phyloP scores from a whole-genome alignment of 345 rosid genomes.

The Eucalyptus grandis region DNA sequence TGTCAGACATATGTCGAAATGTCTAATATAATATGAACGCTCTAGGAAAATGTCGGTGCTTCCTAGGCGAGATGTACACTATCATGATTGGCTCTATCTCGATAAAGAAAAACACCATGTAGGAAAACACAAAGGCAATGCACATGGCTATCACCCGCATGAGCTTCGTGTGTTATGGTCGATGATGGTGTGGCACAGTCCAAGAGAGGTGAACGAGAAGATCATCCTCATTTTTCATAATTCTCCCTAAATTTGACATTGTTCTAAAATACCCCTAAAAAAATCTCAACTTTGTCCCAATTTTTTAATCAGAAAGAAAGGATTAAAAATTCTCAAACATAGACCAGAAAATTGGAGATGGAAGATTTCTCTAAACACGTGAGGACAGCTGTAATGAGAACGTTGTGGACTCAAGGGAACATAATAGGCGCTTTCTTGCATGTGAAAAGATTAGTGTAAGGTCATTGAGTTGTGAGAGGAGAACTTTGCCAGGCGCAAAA shows the following conservation, averaged over 20 bases:
- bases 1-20: accelerated
- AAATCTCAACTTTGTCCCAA: background rate
- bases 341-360: background rate
- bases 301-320: background rate
- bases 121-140: conserved; percentile 5
- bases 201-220: conserved; percentile 23
- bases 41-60: too few species aligned
- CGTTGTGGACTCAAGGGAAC: background rate
- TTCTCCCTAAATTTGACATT: background rate
- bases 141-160: conserved; percentile 51
- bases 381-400: background rate
- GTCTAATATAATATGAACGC: accelerated
- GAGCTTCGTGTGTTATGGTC: conserved; percentile 24
- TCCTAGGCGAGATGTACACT: background rate
- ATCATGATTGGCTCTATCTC: background rate
- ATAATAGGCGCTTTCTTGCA: background rate
- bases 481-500: background rate
- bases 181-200: conserved; percentile 27
- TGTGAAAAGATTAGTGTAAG: background rate
- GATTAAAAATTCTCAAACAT: background rate
- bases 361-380: background rate
- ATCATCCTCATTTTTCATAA: conserved; percentile 11
- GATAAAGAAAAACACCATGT: background rate
- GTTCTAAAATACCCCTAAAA: background rate
- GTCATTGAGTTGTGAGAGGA: background rate